phyloP scores from a whole-genome alignment of 495 filamentous ascomycete species.

The Entonaema liquescens region DNA sequence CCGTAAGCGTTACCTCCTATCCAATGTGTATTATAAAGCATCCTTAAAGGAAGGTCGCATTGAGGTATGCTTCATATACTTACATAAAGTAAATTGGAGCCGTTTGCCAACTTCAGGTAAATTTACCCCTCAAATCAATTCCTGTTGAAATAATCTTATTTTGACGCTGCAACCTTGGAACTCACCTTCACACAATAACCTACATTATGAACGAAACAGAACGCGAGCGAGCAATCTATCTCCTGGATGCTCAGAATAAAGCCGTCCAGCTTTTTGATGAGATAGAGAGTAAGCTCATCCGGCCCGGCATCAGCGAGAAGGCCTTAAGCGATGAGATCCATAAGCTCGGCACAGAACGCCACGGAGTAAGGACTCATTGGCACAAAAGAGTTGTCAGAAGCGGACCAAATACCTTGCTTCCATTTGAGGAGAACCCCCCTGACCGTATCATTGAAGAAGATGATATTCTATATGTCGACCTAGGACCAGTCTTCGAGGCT shows the following conservation, averaged over 20 bases:
- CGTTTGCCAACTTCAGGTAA: not conserved
- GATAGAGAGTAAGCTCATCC: conserved; percentile 56
- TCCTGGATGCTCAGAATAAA: conserved; percentile 55
- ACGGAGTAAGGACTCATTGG: conserved; percentile 58
- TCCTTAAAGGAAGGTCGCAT: too few relatives aligned
- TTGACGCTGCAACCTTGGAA: not conserved
- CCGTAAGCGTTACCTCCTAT: too few relatives aligned
- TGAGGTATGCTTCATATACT: too few relatives aligned
- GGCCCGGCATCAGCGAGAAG: conserved; percentile 58
- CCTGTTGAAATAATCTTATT: not conserved
- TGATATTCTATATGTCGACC: conserved; percentile 60
- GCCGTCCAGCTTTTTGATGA: conserved; percentile 57
- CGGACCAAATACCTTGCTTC: conserved; percentile 57
- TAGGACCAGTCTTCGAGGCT: conserved; percentile 61
- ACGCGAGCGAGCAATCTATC: conserved; percentile 49
- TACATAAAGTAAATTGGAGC: too few relatives aligned
- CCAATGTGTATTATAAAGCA: too few relatives aligned
- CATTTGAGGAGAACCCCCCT: conserved; percentile 58
- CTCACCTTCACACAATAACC: not conserved
- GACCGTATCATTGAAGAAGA: conserved; percentile 58
- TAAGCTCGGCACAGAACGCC: conserved; percentile 53
- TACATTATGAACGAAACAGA: conserved; percentile 14
- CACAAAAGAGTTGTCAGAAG: conserved; percentile 62
- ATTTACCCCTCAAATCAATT: not conserved
- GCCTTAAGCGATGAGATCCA: conserved; percentile 59